These are phyloP conservation scores for Talaromyces proteolyticus DNA, from an alignment of 495 filamentous ascomycete species.

Conservation along the genomic window DNA sequence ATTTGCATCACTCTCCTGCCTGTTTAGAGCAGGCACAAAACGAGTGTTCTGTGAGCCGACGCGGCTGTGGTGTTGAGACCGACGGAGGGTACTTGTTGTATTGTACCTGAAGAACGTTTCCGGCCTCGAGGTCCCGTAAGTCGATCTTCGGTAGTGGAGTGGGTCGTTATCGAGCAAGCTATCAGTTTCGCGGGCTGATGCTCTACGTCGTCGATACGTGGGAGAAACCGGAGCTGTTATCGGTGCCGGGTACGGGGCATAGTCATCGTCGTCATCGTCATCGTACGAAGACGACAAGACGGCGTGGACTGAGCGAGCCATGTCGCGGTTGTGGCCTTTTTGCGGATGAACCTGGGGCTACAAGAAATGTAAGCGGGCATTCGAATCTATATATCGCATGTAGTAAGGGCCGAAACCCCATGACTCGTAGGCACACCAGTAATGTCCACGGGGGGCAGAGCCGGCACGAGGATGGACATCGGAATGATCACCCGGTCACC, in stretches of 20 bases:
- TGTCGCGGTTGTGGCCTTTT: constrained; percentile 7
- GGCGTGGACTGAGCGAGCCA: constrained; percentile 25
- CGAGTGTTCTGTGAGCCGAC: constrained; percentile 55
- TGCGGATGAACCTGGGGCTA: background rate
- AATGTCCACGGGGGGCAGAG: background rate
- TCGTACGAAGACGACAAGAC: constrained; percentile 8
- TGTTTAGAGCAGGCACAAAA: constrained; percentile 34
- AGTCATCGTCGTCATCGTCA: constrained; percentile 17
- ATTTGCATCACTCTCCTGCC: constrained; percentile 26
- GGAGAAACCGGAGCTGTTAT: constrained; percentile 7
- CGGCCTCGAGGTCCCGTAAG: constrained; percentile 16
- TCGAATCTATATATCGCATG: background rate
- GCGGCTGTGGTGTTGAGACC: constrained; percentile 58
- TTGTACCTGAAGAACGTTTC: constrained; percentile 25
- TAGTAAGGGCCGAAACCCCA: too few species aligned
- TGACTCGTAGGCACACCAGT: background rate
- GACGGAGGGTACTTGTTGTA: constrained; percentile 37
- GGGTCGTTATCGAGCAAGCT: constrained; percentile 2
- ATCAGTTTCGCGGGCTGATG: constrained; percentile 1
- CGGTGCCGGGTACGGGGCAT: constrained; percentile 10
- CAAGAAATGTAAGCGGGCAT: background rate
- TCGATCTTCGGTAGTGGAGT: background rate
- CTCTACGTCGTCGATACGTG: constrained; percentile 1
- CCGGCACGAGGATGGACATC: background rate
- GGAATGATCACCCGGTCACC: background rate